Percentiles rank a stretch among this genome's conserved stretches.
phyloP scores from a whole-genome alignment of 768 basidiomycete genomes.

The Rhodotorula taiwanensis region DNA sequence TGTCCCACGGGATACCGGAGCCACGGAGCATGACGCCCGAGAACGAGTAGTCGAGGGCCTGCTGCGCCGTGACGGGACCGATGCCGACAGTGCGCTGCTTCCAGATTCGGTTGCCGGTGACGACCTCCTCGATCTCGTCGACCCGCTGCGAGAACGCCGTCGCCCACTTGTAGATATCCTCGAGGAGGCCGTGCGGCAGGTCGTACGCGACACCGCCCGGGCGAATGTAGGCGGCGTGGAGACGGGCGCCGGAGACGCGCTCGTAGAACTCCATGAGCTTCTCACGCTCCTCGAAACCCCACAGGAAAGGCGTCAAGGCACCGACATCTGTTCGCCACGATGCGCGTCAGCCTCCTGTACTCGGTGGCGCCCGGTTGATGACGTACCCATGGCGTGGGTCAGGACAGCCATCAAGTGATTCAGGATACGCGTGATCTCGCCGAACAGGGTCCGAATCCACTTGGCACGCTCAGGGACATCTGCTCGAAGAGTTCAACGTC shows the following conservation, averaged over 20 bases:
- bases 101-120: slow-evolving; percentile 97
- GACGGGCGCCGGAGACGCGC: slow-evolving; percentile 92
- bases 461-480: slow-evolving; percentile 94
- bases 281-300: slow-evolving; percentile 99
- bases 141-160: slow-evolving; percentile 85
- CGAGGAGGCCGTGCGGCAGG: slow-evolving; percentile 92
- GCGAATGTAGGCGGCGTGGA: slow-evolving; percentile 95
- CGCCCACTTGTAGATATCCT: slow-evolving; percentile 97
- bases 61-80: slow-evolving; percentile 80
- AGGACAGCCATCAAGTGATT: slow-evolving; percentile 98
- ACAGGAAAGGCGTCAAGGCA: slow-evolving; percentile 94
- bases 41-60: slow-evolving; percentile 88
- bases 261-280: slow-evolving; percentile 99
- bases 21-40: slow-evolving; percentile 95
- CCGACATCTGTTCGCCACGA: slow-evolving; percentile 66
- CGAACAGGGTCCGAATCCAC: slow-evolving; percentile 96
- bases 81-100: slow-evolving; percentile 87
- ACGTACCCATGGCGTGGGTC: slow-evolving; percentile 62
- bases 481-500: slow-evolving; percentile 46
- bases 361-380: too few species aligned
- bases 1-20: slow-evolving; percentile 88
- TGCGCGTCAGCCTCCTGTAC: not conserved
- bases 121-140: slow-evolving; percentile 96
- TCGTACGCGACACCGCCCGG: slow-evolving; percentile 98
- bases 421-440: slow-evolving; percentile 89